A percentile compares a stretch with the other conserved stretches of the same genome.
Evolutionary conservation across 2,329 filamentous ascomycete genomes (phyloP).

Genomic region (Trichoderma koningii): DNA sequence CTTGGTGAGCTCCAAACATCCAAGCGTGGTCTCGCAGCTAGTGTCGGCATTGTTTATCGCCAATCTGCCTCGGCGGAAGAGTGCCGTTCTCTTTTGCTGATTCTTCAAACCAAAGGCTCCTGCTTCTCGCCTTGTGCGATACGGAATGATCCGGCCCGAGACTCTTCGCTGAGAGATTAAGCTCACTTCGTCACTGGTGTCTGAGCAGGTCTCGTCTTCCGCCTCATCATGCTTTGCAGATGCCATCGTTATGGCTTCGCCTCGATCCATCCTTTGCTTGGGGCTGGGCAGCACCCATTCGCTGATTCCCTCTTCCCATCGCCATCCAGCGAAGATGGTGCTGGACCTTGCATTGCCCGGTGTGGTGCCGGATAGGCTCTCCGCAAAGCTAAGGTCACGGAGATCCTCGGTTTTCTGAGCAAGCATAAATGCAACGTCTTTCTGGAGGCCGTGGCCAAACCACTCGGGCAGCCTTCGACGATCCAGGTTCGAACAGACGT

Average conservation of each 20-base stretch:
- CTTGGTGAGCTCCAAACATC: background rate
- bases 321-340: conserved; percentile 42
- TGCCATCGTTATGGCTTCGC: background rate
- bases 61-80: background rate
- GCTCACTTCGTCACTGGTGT: background rate
- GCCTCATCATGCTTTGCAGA: background rate
- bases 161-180: background rate
- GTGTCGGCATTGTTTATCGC: background rate
- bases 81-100: background rate
- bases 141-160: background rate
- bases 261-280: background rate
- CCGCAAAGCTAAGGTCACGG: conserved; percentile 56
- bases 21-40: background rate
- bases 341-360: conserved; percentile 27
- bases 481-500: conserved; percentile 47
- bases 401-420: conserved; percentile 56
- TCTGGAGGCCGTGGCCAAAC: conserved; percentile 44
- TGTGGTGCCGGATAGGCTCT: conserved; percentile 41
- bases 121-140: background rate
- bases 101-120: background rate
- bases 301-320: conserved; percentile 47
- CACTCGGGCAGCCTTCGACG: conserved; percentile 38
- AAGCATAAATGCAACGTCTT: conserved; percentile 53
- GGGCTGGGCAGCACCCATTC: conserved; percentile 42
- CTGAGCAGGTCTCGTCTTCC: background rate